Conservation (phyloP, 805 yeast species). For the Lipomyces kockii region DNA sequence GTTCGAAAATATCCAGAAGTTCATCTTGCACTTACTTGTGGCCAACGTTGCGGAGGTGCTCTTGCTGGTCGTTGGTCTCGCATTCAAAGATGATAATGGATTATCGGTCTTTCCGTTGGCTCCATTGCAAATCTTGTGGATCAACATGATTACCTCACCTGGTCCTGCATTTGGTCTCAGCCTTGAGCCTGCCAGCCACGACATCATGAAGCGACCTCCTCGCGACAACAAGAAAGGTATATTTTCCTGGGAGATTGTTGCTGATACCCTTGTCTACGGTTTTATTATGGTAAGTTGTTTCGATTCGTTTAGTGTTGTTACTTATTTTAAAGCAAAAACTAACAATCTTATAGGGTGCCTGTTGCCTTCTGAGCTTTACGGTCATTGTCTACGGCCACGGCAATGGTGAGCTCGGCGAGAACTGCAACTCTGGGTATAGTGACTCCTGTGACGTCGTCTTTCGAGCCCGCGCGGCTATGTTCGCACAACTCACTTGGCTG, state of each 20-base stretch:
- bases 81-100: constrained; percentile 64
- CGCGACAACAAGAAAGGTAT: constrained; percentile 59
- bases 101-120: constrained; percentile 80
- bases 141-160: constrained; percentile 75
- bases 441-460: constrained; percentile 65
- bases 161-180: constrained; percentile 87
- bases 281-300: constrained; percentile 53
- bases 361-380: constrained; percentile 70
- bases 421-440: constrained; percentile 61
- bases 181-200: constrained; percentile 65
- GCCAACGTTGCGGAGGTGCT: constrained; percentile 75
- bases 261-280: constrained; percentile 76
- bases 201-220: constrained; percentile 67
- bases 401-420: constrained; percentile 63
- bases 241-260: constrained; percentile 67
- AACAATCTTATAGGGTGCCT: constrained; percentile 50
- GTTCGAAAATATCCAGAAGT: constrained; percentile 78
- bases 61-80: constrained; percentile 71
- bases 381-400: constrained; percentile 71
- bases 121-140: constrained; percentile 81
- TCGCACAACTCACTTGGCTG: constrained; percentile 86
- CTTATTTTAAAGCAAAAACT: background rate
- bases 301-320: background rate
- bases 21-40: constrained; percentile 72
- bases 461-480: constrained; percentile 75